Conservation (phyloP, 2,329 filamentous ascomycete genomes). For the Cordyceps fumosorosea region DNA sequence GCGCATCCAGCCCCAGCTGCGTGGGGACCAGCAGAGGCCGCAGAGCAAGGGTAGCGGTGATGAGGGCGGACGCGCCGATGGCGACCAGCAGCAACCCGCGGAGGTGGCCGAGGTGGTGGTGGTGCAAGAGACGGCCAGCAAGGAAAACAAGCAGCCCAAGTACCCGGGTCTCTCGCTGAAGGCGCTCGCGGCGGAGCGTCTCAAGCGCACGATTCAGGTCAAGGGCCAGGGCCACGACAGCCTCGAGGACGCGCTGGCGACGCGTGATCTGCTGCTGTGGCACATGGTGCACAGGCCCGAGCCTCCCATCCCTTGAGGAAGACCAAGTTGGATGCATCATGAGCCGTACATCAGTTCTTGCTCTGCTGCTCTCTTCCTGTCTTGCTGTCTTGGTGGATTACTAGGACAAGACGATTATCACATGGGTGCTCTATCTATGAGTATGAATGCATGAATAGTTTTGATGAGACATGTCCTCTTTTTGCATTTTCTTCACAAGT, state of each 20-base stretch:
- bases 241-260: conserved; percentile 38
- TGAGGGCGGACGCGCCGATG: not conserved
- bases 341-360: too few relatives aligned
- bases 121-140: not conserved
- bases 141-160: conserved; percentile 5
- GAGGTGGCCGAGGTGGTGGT: not conserved
- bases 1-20: conserved; percentile 14
- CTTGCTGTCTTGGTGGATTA: too few relatives aligned
- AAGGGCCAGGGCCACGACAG: conserved; percentile 33
- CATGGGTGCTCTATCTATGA: not conserved
- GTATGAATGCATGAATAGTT: not conserved
- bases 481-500: not conserved
- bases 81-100: not conserved
- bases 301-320: not conserved
- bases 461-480: not conserved
- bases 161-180: conserved; percentile 32
- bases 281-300: conserved; percentile 19
- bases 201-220: conserved; percentile 34
- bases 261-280: conserved; percentile 36
- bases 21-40: conserved; percentile 14
- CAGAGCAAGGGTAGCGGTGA: not conserved
- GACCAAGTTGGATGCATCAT: not conserved
- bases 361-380: too few relatives aligned
- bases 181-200: conserved; percentile 27
- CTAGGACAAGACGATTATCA: too few relatives aligned